These are phyloP conservation scores for Toxoplasma gondii DNA, from an alignment of 169 alveolate genomes.

Conservation along the genomic window DNA sequence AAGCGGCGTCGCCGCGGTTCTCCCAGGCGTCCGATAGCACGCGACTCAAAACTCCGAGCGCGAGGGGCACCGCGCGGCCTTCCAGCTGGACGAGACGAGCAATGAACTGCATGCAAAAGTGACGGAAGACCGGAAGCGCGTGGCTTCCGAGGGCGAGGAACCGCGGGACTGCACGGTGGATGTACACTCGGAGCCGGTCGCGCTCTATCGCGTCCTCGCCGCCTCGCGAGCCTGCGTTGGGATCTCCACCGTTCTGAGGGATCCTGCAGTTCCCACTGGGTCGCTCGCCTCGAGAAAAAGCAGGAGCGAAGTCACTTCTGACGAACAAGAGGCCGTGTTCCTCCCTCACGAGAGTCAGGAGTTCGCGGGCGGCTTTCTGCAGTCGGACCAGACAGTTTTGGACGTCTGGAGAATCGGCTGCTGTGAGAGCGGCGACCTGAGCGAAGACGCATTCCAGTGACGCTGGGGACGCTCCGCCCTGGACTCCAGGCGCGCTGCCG, in stretches of 20 bases:
- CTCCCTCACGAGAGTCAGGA: background rate
- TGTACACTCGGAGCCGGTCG: slow-evolving; percentile 14
- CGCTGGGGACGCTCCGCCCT: no score
- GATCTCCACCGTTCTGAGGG: background rate
- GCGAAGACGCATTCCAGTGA: no score
- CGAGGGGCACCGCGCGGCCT: background rate
- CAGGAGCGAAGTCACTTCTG: background rate
- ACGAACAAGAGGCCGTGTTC: background rate
- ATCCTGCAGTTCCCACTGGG: background rate
- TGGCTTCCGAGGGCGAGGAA: slow-evolving; percentile 20
- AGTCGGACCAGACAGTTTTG: background rate
- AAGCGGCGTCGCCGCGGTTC: background rate
- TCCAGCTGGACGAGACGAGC: slow-evolving; percentile 18
- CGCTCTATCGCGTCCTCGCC: background rate
- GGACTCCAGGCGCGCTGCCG: no score
- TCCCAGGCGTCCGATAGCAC: background rate
- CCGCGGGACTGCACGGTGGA: background rate
- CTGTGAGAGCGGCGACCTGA: no score
- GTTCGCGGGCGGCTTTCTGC: background rate
- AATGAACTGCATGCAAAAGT: background rate
- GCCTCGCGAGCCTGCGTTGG: background rate
- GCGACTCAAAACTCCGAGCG: background rate
- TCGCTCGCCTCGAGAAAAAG: background rate
- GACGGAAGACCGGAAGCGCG: background rate
- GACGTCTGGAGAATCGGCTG: background rate